Percentiles rank a stretch among this genome's conserved stretches.
These are phyloP conservation scores for Alternaria incomplexa DNA, from an alignment of 2,329 filamentous ascomycete genomes.

Conservation along the genomic window DNA sequence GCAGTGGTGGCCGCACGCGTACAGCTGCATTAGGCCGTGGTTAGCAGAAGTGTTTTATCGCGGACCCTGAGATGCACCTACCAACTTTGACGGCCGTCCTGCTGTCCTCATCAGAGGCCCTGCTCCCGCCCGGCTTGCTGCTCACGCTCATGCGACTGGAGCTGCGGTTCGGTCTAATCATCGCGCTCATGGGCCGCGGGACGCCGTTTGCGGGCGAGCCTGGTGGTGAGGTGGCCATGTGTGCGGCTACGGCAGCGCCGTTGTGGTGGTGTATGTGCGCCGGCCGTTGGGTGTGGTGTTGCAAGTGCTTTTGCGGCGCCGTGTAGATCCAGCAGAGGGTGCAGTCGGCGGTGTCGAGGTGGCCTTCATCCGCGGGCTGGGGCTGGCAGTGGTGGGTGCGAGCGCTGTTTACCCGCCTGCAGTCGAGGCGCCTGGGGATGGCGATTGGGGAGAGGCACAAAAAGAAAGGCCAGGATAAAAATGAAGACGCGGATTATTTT, in stretches of 20 bases:
- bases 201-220: conserved; percentile 59
- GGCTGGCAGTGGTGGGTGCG: neutral
- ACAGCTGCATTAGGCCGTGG: conserved; percentile 67
- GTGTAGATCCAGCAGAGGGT: conserved; percentile 12
- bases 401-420: neutral
- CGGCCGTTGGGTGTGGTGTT: conserved; percentile 9
- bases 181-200: conserved; percentile 72
- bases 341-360: conserved; percentile 13
- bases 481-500: conserved; percentile 13
- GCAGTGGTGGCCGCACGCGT: conserved; percentile 86
- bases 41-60: conserved; percentile 25
- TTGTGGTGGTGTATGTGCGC: conserved; percentile 18
- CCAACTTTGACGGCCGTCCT: conserved; percentile 96
- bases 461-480: neutral
- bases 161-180: conserved; percentile 78
- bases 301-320: conserved; percentile 10
- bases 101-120: conserved; percentile 86
- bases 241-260: conserved; percentile 35
- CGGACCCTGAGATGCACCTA: conserved; percentile 59
- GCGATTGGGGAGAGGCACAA: neutral
- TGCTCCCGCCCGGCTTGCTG: conserved; percentile 77
- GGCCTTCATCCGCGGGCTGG: conserved; percentile 14
- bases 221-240: conserved; percentile 47
- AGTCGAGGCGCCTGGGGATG: neutral
- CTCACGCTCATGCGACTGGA: conserved; percentile 85